phyloP scores from a whole-genome alignment of 768 basidiomycete species.

The Strobilomyces dryophilus region DNA sequence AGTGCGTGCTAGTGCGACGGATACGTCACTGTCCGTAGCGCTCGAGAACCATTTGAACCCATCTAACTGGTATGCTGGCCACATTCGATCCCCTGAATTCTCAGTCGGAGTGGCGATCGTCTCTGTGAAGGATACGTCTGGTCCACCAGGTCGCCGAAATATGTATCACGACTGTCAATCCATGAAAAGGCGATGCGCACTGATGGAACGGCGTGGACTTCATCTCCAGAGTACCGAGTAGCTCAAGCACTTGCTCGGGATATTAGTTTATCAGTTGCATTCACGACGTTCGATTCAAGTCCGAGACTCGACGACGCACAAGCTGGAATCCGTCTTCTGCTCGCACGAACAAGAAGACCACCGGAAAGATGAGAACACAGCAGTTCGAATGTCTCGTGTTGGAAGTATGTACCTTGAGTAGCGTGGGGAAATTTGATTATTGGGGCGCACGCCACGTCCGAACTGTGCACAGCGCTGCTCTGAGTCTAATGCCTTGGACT shows the following conservation, averaged over 20 bases:
- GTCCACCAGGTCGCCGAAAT: constrained; percentile 61
- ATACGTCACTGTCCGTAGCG: constrained; percentile 71
- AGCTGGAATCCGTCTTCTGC: constrained; percentile 65
- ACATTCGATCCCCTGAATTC: constrained; percentile 33
- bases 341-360: constrained; percentile 41
- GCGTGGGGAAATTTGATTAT: no score
- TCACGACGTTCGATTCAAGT: neutral
- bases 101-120: constrained; percentile 48
- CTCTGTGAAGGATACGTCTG: constrained; percentile 72
- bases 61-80: constrained; percentile 53
- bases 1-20: constrained; percentile 71
- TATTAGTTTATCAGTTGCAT: neutral
- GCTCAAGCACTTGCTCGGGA: constrained; percentile 49
- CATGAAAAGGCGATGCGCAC: neutral
- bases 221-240: constrained; percentile 56
- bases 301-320: constrained; percentile 29
- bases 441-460: no score
- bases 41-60: constrained; percentile 87
- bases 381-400: no score
- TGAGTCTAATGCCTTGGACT: no score
- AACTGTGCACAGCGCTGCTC: no score
- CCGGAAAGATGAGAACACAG: no score
- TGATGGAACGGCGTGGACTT: constrained; percentile 29
- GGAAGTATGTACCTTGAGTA: no score
- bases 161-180: constrained; percentile 52